Evolutionary conservation across 805 yeast species (phyloP).

Genomic region (Sungouiozyma ichnusensis): DNA sequence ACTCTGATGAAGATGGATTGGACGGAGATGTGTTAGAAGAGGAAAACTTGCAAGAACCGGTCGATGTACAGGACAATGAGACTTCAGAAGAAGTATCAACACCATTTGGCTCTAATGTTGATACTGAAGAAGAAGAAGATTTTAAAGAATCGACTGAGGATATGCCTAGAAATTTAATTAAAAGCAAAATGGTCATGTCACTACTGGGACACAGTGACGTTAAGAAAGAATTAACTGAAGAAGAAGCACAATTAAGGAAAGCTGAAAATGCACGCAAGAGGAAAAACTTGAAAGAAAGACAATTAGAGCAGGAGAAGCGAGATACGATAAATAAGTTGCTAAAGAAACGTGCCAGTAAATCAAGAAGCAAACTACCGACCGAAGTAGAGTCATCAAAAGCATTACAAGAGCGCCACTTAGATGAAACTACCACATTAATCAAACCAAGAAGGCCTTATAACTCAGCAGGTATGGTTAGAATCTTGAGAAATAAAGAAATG

Average conservation of each 20-base stretch:
- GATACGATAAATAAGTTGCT: slow-evolving; percentile 82
- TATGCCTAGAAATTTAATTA: slow-evolving; percentile 5
- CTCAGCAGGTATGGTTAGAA: slow-evolving; percentile 19
- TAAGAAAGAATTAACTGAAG: slow-evolving; percentile 63
- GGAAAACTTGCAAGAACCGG: too few relatives aligned
- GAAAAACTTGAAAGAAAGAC: slow-evolving; percentile 70
- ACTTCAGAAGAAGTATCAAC: background rate
- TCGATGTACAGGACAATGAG: slow-evolving; percentile 10
- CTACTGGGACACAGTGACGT: slow-evolving; percentile 21
- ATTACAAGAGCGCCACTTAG: slow-evolving; percentile 8
- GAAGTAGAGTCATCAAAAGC: slow-evolving; percentile 5
- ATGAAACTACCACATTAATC: slow-evolving; percentile 8
- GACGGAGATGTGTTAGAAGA: slow-evolving; percentile 10
- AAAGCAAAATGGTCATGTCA: slow-evolving; percentile 16
- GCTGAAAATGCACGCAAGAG: slow-evolving; percentile 86
- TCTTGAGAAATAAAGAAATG: slow-evolving; percentile 8
- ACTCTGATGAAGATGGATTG: slow-evolving; percentile 2
- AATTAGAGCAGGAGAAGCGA: slow-evolving; percentile 82
- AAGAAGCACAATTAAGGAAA: slow-evolving; percentile 68
- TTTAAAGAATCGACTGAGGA: slow-evolving; percentile 16
- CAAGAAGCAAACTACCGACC: slow-evolving; percentile 30
- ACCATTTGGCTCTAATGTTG: background rate
- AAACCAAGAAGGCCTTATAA: slow-evolving; percentile 26
- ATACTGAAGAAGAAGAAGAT: slow-evolving; percentile 9
- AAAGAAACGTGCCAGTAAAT: slow-evolving; percentile 72